A percentile compares a stretch with the other conserved stretches of the same genome.
Conservation (phyloP, 2,329 filamentous ascomycete species). For the Tolypocladium cylindrosporum region DNA sequence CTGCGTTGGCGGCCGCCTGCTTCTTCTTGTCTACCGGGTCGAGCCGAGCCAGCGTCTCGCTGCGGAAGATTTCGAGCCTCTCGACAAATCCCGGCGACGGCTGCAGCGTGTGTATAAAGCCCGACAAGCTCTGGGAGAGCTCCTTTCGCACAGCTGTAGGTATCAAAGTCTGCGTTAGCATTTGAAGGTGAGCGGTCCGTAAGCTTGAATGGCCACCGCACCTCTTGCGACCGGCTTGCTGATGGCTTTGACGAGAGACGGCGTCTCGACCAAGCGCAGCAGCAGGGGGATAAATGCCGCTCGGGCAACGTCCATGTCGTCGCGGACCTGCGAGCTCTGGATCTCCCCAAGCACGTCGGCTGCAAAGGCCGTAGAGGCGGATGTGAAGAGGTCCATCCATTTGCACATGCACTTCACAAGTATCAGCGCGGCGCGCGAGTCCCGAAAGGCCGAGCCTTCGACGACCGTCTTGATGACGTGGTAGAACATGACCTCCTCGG, state of each 20-base stretch:
- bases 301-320: conserved; percentile 51
- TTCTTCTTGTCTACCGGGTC: conserved; percentile 45
- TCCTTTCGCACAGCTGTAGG: conserved; percentile 33
- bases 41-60: conserved; percentile 43
- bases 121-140: conserved; percentile 39
- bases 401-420: conserved; percentile 39
- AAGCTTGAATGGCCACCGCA: conserved; percentile 14
- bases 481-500: conserved; percentile 90
- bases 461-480: conserved; percentile 82
- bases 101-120: conserved; percentile 49
- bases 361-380: conserved; percentile 37
- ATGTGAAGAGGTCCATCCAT: conserved; percentile 50
- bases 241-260: conserved; percentile 42
- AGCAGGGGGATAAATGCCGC: conserved; percentile 56
- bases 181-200: background rate
- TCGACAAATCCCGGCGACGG: conserved; percentile 42
- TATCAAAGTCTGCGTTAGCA: background rate
- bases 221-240: conserved; percentile 42
- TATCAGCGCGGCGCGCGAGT: conserved; percentile 36
- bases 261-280: conserved; percentile 51
- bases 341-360: conserved; percentile 37
- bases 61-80: conserved; percentile 47
- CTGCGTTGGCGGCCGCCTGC: conserved; percentile 32
- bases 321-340: conserved; percentile 32
- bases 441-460: conserved; percentile 37